A percentile compares a stretch with the other conserved stretches of the same genome.
Conservation (phyloP, 441 rosid species). For the Gossypium gossypioides region DNA sequence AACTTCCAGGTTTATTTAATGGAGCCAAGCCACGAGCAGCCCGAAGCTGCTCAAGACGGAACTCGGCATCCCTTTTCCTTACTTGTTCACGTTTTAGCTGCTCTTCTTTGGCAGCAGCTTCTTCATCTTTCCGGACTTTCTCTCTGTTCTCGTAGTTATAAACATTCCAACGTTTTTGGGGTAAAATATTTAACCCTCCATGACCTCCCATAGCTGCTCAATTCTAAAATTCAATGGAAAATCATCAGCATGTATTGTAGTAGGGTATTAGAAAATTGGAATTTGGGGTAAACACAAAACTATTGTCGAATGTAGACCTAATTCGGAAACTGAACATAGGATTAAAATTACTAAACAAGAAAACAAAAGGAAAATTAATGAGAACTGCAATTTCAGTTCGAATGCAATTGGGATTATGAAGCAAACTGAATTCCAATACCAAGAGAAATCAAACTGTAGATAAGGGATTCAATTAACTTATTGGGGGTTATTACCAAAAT, state of each 20-base stretch:
- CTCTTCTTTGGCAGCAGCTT: slow-evolving; percentile 72
- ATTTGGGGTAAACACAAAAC: not conserved
- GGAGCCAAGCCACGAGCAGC: slow-evolving; percentile 70
- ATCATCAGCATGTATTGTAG: not conserved
- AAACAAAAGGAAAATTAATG: not conserved
- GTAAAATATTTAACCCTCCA: slow-evolving; percentile 88
- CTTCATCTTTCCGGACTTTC: slow-evolving; percentile 69
- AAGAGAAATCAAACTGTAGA: not conserved
- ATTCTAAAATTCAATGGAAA: slow-evolving; percentile 3
- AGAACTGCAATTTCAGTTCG: not conserved
- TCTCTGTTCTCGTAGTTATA: slow-evolving; percentile 74
- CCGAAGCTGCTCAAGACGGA: slow-evolving; percentile 67
- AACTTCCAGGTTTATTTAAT: slow-evolving; percentile 18
- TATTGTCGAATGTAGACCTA: not conserved
- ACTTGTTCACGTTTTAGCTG: slow-evolving; percentile 64
- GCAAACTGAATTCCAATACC: not conserved
- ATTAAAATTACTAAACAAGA: not conserved
- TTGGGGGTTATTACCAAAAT: not conserved
- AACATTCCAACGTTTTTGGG: slow-evolving; percentile 88
- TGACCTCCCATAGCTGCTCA: slow-evolving; percentile 68
- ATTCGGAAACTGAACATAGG: not conserved
- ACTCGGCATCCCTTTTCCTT: slow-evolving; percentile 64
- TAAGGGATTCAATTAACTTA: not conserved
- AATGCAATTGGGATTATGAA: not conserved
- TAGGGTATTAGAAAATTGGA: not conserved